Evolutionary conservation across 1,139 yeast species (phyloP).

Genomic region (Kodamaea sp.): DNA sequence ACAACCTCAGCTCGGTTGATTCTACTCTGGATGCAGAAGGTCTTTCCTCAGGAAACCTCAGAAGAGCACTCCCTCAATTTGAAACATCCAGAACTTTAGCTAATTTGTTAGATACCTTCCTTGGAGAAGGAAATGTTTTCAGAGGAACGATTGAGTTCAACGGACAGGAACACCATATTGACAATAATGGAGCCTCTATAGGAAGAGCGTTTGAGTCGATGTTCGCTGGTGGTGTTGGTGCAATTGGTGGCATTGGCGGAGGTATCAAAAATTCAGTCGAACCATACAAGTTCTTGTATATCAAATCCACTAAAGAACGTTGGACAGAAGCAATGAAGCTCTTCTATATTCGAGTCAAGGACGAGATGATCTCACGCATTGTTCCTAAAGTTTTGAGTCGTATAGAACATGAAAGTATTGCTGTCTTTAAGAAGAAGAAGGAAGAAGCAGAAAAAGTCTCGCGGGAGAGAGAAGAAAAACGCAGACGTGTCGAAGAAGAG

Average conservation of each 20-base stretch:
- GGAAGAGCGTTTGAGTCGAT: conserved; percentile 13
- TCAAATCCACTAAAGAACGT: conserved; percentile 64
- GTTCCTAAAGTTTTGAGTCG: conserved; percentile 53
- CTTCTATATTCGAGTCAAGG: conserved; percentile 42
- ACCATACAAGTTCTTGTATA: conserved; percentile 27
- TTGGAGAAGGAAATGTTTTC: conserved; percentile 14
- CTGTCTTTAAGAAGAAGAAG: conserved; percentile 27
- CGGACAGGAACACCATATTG: conserved; percentile 12
- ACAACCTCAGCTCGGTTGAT: conserved; percentile 25
- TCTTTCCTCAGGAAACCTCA: conserved; percentile 2
- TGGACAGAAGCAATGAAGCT: conserved; percentile 65
- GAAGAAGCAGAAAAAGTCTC: conserved; percentile 30
- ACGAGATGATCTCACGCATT: conserved; percentile 44
- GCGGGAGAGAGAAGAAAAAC: conserved; percentile 26
- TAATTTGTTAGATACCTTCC: conserved; percentile 14
- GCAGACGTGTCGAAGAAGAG: conserved; percentile 34
- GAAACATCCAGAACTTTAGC: conserved; percentile 13
- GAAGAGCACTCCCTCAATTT: conserved; percentile 10
- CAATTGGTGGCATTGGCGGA: too few species aligned
- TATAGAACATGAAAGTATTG: conserved; percentile 51
- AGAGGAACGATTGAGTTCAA: conserved; percentile 14
- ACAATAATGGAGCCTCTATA: conserved; percentile 8
- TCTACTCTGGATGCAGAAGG: conserved; percentile 22
- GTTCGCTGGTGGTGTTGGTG: conserved; percentile 6
- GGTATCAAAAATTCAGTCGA: conserved; percentile 10